Evolutionary conservation across 148 eudicot genomes (phyloP).

Genomic region (Nepenthes gracilis): DNA sequence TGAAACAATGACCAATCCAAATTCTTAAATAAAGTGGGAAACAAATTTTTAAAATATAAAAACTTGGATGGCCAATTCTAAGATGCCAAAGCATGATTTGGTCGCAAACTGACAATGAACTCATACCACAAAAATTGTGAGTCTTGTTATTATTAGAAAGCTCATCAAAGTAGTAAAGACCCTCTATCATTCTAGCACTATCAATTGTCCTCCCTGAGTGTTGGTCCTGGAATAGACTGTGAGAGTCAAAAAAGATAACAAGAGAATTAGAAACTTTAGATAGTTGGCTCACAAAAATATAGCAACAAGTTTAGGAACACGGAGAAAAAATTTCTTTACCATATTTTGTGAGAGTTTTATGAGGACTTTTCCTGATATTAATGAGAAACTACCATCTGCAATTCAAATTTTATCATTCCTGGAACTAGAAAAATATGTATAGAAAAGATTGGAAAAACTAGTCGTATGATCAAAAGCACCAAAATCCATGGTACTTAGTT

Average conservation of each 20-base stretch:
- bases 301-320: not conserved
- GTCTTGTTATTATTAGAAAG: not conserved
- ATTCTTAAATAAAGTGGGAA: not conserved
- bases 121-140: not conserved
- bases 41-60: not conserved
- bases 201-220: constrained; percentile 8
- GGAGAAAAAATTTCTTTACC: not conserved
- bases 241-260: constrained; percentile 2
- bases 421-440: constrained; percentile 1
- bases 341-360: constrained; percentile 1
- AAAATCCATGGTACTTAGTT: not conserved
- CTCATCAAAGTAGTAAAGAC: constrained; percentile 3
- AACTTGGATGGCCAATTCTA: constrained; percentile 1
- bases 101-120: not conserved
- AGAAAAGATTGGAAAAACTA: not conserved
- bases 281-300: constrained; percentile 2
- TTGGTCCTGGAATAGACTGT: constrained; percentile 3
- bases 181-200: constrained; percentile 6
- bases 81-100: not conserved
- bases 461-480: not conserved
- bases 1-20: not conserved
- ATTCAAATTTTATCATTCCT: constrained; percentile 1
- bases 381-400: constrained; percentile 3
- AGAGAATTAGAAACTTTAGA: not conserved
- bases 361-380: not conserved